Evolutionary conservation across 164 flowering plant genomes (phyloP).

Genomic region (Kingdonia uniflora): DNA sequence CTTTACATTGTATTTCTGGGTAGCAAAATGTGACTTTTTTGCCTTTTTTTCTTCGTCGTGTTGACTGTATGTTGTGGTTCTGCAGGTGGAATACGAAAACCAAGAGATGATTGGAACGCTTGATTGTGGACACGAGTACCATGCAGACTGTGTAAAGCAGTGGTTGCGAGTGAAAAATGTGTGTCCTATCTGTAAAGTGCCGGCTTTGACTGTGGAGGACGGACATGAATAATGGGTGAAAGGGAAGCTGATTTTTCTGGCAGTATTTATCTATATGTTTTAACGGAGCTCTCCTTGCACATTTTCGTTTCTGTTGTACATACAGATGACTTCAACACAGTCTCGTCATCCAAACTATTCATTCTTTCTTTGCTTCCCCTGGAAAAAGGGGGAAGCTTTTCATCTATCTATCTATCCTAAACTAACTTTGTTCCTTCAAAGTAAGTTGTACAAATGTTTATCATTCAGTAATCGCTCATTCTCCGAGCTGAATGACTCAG

Average conservation of each 20-base stretch:
- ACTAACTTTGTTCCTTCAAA: background rate
- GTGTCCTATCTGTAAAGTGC: slow-evolving; percentile 84
- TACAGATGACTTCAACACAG: slow-evolving; percentile 7
- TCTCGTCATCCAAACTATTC: slow-evolving; percentile 10
- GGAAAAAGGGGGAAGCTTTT: slow-evolving; percentile 7
- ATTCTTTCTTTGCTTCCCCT: slow-evolving; percentile 10
- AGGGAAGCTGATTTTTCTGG: background rate
- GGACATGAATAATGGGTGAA: slow-evolving; percentile 11
- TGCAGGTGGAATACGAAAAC: slow-evolving; percentile 47
- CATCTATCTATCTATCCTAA: background rate
- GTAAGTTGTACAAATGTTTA: slow-evolving; percentile 20
- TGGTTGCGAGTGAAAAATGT: slow-evolving; percentile 78
- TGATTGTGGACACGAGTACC: slow-evolving; percentile 83
- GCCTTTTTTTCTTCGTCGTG: too few species aligned
- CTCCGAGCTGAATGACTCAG: slow-evolving; percentile 1
- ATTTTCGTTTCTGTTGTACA: slow-evolving; percentile 7
- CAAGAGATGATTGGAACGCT: slow-evolving; percentile 48
- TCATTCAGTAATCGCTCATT: slow-evolving; percentile 3
- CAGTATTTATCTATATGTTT: slow-evolving; percentile 9
- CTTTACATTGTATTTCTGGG: too few species aligned
- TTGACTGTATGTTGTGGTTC: background rate
- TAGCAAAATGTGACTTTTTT: too few species aligned
- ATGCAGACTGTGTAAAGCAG: slow-evolving; percentile 61
- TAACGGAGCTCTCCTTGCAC: slow-evolving; percentile 3
- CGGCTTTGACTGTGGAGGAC: slow-evolving; percentile 31